Evolutionary conservation across 352 stramenopile species (phyloP), one percentile per base, ranked within the genome.

Genomic region (Globisporangium spiculum): DNA sequence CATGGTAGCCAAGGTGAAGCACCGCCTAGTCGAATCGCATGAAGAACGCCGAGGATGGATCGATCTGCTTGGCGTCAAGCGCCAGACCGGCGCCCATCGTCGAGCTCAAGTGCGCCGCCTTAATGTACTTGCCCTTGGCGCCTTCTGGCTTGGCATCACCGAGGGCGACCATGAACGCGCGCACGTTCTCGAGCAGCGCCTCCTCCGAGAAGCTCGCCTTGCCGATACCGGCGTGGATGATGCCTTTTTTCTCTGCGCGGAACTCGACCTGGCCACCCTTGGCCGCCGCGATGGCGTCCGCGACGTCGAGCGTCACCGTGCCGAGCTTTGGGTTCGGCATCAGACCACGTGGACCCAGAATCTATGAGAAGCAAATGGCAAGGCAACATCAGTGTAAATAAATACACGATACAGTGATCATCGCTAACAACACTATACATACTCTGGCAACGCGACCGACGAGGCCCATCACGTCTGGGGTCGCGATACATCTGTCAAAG

Each of bases 321-420:
- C 96, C 96, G 18, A 98, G 79, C 89, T 99, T 99, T 5, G 94
- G 89, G 80, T 99, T 99, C 46, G 97, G 97, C 97, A 99, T 99
- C 16, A 99, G 73, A 30, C 97, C 97, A 63, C 97, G 89, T 27
- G 97, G 97, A 70, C 97, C 97, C 30, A 99, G 86, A 52, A 52
- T 52, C 44, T 52, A 4, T 18, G 16, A 24, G 22, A 52, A 24
- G 10, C 44, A 52, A 52, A n/a, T 52, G 44, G 3, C 44, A 52
- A 52, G 18, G 44, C 44, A 52, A 52, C 44, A 18, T 24, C 44
- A 52, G 44, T 9, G 44, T 52, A 6, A 52, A 32, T 32, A 10
- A 38, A 38, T 12, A 38, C 32, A 38, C 32, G 5, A 24, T 12
- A 9, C 44, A 52, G n/a, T 4, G 18, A 52, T 24, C 44, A 12